Base-by-base conservation (phyloP, 768 basidiomycete genomes). In the Podaxis sp. region DNA sequence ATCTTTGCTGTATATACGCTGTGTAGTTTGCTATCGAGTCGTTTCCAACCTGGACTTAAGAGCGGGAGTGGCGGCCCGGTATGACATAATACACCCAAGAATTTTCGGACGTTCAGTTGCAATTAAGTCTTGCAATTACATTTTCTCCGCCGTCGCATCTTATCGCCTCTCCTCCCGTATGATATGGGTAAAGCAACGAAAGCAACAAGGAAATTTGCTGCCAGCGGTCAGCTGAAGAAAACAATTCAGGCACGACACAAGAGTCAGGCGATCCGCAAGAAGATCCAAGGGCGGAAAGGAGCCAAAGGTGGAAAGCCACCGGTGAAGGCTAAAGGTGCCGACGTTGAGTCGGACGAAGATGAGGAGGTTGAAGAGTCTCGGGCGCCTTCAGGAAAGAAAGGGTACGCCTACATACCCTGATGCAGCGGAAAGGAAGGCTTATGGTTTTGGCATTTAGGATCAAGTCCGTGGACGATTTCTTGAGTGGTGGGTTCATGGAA, bases 181-280 rank as follows among this genome's bases (percentile, higher is more conserved):
- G 55, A 36, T 49, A 82, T 81, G 81, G 80, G 76, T 11, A 80
- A 76, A 68, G 84, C 87, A 20, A 77, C 84, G 41, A 96, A 96
- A 75, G 85, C 92, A 0, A 90, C 90, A 11, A 87, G 89, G 71
- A 95, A 96, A 77, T 96, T 96, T 68, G 91, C 89, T 8, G 80
- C 91, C 3, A 93, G 91, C 63, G 96, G 96, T 1, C 88, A 90
- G 70, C 85, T 99, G 58, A 93, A 93, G 71, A 90, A 92, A 66
- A 85, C 87, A 20, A 97, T 99, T 56, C 83, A 93, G 68, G 83
- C 87, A 4, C 82, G 96, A n/a, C 84, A 88, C 62, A 91, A 93
- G 68, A 85, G 89, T 68, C 89, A 94, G 70, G 84, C 92, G 70
- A 78, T 85, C 65, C 84, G 85, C 69, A 90, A 89, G 75, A 88